These are phyloP conservation scores for Lipomyces spencermartinsiae DNA, from an alignment of 805 yeast genomes.

Conservation along the genomic window DNA sequence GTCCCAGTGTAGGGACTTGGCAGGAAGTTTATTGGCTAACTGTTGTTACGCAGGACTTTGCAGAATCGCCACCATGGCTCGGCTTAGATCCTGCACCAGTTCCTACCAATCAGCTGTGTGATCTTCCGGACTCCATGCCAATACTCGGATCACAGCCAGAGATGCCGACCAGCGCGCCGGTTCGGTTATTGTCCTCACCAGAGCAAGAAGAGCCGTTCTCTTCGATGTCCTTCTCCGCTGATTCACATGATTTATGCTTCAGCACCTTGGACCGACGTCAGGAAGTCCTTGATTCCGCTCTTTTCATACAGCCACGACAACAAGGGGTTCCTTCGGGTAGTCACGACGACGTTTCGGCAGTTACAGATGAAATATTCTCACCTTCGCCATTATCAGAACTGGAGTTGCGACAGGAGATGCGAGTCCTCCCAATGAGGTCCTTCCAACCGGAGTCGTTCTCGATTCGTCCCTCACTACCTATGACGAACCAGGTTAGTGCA, in stretches of 20 bases:
- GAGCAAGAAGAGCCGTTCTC: background rate
- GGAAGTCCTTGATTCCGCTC: background rate
- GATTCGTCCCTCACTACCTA: background rate
- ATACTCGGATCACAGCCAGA: background rate
- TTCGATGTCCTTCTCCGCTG: background rate
- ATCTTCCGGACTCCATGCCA: background rate
- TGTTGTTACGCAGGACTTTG: background rate
- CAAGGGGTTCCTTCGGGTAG: background rate
- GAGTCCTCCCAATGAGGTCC: background rate
- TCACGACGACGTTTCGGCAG: background rate
- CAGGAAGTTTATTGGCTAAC: background rate
- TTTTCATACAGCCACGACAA: background rate
- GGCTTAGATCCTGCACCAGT: background rate
- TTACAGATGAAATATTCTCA: background rate
- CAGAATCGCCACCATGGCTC: background rate
- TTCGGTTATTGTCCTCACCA: background rate
- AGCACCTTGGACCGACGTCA: background rate
- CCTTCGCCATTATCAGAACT: background rate
- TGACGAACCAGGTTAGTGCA: background rate
- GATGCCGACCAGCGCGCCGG: background rate
- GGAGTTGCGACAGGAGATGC: background rate
- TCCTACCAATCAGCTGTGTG: background rate
- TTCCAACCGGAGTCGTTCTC: background rate
- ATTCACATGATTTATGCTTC: background rate
- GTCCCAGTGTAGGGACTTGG: background rate